A percentile compares a stretch with the other conserved stretches of the same genome.
Evolutionary conservation across 2,329 filamentous ascomycete species (phyloP).

Genomic region (Trichoderma atroviride): DNA sequence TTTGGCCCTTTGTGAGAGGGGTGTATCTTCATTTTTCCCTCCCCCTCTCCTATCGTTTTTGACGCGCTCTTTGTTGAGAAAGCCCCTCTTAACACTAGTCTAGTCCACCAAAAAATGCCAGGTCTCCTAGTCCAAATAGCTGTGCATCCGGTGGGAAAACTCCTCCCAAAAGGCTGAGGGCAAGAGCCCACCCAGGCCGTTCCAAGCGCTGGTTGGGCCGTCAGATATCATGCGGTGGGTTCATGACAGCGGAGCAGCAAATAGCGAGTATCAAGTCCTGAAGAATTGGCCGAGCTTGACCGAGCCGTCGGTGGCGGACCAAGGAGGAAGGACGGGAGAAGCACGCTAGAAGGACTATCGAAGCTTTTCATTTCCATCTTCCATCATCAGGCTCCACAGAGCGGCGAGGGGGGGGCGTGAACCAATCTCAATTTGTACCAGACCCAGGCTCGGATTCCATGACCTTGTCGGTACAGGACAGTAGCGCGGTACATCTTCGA

Average conservation of each 20-base stretch:
- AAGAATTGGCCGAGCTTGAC: conserved; percentile 25
- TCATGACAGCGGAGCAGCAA: conserved; percentile 9
- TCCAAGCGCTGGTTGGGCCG: conserved; percentile 17
- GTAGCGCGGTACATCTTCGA: background rate
- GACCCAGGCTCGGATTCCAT: background rate
- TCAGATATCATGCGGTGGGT: conserved; percentile 11
- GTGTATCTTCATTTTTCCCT: too few species aligned
- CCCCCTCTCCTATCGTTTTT: conserved; percentile 4
- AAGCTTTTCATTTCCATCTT: conserved; percentile 15
- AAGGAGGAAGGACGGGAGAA: conserved; percentile 24
- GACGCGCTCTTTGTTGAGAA: background rate
- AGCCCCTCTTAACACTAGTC: background rate
- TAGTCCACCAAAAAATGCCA: background rate
- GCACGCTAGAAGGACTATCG: conserved; percentile 28
- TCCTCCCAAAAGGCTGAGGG: conserved; percentile 8
- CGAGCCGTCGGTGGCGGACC: conserved; percentile 23
- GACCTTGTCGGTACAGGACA: background rate
- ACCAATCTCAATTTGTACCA: conserved; percentile 10
- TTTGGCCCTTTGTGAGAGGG: too few species aligned
- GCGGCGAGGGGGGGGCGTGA: conserved; percentile 7
- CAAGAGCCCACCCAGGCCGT: background rate
- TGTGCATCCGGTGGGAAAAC: background rate
- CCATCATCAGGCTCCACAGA: background rate
- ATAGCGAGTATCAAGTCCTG: conserved; percentile 22
- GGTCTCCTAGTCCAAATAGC: conserved; percentile 7